Base-by-base conservation (phyloP, 163 green algal species). In the Picocystis sp. region DNA sequence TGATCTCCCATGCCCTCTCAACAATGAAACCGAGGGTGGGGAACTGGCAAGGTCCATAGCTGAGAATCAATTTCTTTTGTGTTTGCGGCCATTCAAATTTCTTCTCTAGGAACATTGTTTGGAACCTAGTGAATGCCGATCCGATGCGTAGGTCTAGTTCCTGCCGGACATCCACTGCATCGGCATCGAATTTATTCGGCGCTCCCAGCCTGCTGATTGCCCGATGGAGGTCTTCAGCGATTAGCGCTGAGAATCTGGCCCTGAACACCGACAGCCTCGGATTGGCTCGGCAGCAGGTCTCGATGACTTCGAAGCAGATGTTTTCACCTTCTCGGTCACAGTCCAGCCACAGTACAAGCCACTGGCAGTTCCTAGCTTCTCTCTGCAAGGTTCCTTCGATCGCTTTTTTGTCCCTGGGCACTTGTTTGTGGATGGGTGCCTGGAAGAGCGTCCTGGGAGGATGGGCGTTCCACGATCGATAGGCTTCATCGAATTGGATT, bases 281-380 rank as follows among this genome's bases (percentile, higher is more conserved):
- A 63, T 92, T 92, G 34, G 61, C 76, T 23, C 51, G 44, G 44
- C 21, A 50, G 44, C 21, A 50, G 44, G 44, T 50, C 9, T 75
- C 55, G 22, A 74, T 49, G 48, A 97, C 90, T 77, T 98, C 90
- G 63, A 93, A 97, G 9, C 79, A 73, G 56, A 99, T 99, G 73
- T 94, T 94, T 62, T 99, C 90, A 1, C 90, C 90, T 67, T 99
- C 90, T 1, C 90, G 48, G 61, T 99, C 90, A 63, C 90, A 97
- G 63, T 99, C 90, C 55, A 99, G 79, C 90, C 90, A 99, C 45
- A 99, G 72, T 17, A 96, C 71, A 42, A 99, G 81, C 80, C 70
- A 81, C 17, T 92, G 60, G 25, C 58, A 72, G 11, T 60, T 51
- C 17, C 76, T 57, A 2, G 79, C 70, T 61, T 87, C 74, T 58